These are phyloP conservation scores for Clavariopsis aquatica DNA, from an alignment of 495 filamentous ascomycete species.

Conservation along the genomic window DNA sequence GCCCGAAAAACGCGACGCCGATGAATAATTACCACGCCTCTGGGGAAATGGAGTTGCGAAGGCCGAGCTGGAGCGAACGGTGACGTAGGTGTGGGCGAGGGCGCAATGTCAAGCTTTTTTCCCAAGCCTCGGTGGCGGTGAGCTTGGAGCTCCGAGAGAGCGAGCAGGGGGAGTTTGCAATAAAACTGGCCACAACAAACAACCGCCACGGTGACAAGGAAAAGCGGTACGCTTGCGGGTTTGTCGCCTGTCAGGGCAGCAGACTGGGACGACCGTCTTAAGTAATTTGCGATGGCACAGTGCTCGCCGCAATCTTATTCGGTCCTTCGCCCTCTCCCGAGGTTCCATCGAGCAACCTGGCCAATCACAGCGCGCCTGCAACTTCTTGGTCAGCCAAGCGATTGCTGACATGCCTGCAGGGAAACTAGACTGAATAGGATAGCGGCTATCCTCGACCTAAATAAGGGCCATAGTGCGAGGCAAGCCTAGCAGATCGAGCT, in stretches of 20 bases:
- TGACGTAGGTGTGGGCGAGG: neutral
- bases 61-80: neutral
- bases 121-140: neutral
- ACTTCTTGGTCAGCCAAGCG: neutral
- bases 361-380: neutral
- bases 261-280: neutral
- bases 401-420: neutral
- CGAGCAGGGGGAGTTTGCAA: neutral
- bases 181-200: neutral
- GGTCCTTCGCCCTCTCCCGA: neutral
- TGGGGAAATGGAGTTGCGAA: neutral
- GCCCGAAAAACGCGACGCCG: neutral
- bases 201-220: neutral
- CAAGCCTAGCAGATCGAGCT: too few species aligned
- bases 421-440: too few species aligned
- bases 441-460: too few species aligned
- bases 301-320: neutral
- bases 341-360: neutral
- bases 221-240: neutral
- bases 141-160: neutral
- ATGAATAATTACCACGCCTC: neutral
- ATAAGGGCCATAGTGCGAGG: too few species aligned
- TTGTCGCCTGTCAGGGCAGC: neutral
- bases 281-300: neutral
- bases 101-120: conserved; percentile 4